Percentiles rank a stretch among this genome's conserved stretches.
These are phyloP conservation scores for Cyclotella choctawhatcheeana DNA, from an alignment of 108 stramenopile genomes.

Conservation along the genomic window DNA sequence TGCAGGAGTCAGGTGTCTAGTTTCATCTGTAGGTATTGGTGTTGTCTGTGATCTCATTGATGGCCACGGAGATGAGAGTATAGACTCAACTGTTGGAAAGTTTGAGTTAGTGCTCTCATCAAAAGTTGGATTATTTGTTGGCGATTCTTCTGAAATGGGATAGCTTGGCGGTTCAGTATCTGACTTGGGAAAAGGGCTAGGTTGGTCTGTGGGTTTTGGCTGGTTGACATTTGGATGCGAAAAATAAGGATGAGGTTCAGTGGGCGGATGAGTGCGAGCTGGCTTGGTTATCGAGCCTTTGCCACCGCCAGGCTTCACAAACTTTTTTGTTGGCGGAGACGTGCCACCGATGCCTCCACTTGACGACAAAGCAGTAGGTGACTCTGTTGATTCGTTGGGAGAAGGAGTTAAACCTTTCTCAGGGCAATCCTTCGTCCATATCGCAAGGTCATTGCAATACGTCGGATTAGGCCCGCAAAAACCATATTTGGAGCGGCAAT, in stretches of 20 bases:
- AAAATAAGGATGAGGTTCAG: not conserved
- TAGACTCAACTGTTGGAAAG: not conserved
- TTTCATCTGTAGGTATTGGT: too few relatives aligned
- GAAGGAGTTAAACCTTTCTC: slow-evolving; percentile 1
- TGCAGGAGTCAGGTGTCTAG: not conserved
- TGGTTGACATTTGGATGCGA: not conserved
- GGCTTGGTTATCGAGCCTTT: slow-evolving; percentile 5
- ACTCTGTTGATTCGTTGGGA: slow-evolving; percentile 1
- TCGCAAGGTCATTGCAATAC: slow-evolving; percentile 43
- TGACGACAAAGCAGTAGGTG: not conserved
- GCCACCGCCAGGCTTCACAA: slow-evolving; percentile 4
- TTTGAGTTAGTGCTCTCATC: not conserved
- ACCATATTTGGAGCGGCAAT: slow-evolving; percentile 43
- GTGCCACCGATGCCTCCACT: not conserved
- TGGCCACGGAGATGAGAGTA: not conserved
- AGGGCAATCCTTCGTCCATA: slow-evolving; percentile 50
- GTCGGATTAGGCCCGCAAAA: slow-evolving; percentile 48
- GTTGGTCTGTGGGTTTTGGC: not conserved
- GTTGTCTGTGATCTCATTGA: too few relatives aligned
- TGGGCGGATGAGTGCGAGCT: slow-evolving; percentile 1
- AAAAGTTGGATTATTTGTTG: slow-evolving; percentile 12
- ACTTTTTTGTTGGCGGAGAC: slow-evolving; percentile 9
- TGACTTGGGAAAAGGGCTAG: not conserved
- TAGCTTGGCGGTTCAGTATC: not conserved
- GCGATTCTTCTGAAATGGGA: not conserved